Percentiles rank a stretch among this genome's conserved stretches.
phyloP scores from a whole-genome alignment of 2,329 filamentous ascomycete species.

The Calcarisporium arbuscula region DNA sequence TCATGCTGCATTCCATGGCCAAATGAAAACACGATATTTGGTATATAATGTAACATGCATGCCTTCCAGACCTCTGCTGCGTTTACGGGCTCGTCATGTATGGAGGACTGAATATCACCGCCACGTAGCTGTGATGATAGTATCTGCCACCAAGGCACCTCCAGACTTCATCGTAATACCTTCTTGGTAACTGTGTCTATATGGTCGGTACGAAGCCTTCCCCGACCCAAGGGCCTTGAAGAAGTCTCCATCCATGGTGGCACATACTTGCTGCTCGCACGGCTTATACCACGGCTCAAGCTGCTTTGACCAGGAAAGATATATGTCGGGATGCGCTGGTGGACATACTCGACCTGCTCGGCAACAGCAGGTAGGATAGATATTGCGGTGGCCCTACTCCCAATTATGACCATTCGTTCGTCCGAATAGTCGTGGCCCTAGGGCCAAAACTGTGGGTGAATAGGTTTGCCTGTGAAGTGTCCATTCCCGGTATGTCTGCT shows the following conservation, averaged over 20 bases:
- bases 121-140: constrained; percentile 62
- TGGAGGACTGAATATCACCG: constrained; percentile 41
- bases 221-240: constrained; percentile 34
- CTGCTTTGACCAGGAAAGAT: constrained; percentile 45
- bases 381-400: constrained; percentile 69
- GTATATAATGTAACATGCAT: constrained; percentile 55
- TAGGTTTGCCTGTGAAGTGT: constrained; percentile 55
- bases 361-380: constrained; percentile 65
- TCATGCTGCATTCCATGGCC: too few relatives aligned
- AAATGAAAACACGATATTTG: constrained; percentile 52
- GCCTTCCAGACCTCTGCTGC: constrained; percentile 48
- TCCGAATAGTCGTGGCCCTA: constrained; percentile 53
- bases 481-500: constrained; percentile 55
- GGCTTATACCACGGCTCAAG: constrained; percentile 57
- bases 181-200: constrained; percentile 40
- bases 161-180: constrained; percentile 39
- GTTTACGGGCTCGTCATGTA: constrained; percentile 45
- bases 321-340: constrained; percentile 70
- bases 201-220: too few relatives aligned
- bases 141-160: constrained; percentile 48
- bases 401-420: constrained; percentile 65
- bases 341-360: constrained; percentile 53
- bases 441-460: constrained; percentile 71
- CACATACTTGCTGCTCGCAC: constrained; percentile 69
- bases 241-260: constrained; percentile 49